Base-by-base conservation (phyloP, 2,329 filamentous ascomycete genomes). In the Hymenoscyphus albidus region DNA sequence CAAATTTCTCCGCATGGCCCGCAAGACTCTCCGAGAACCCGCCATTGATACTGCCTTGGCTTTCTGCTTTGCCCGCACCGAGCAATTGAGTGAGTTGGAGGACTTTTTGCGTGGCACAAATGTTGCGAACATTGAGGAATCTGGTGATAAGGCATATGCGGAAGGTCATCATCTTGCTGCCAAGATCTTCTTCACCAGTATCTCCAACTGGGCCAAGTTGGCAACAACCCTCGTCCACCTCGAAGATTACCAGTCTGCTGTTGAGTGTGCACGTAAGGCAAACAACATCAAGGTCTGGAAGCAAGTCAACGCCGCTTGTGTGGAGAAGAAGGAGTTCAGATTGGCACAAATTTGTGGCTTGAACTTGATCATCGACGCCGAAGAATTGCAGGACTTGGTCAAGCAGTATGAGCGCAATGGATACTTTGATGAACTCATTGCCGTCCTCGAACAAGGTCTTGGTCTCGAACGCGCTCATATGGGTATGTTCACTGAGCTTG, bases 241-340 rank as follows among this genome's bases (percentile, higher is more conserved):
- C 6, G 90, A 89, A 70, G 95, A 99, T 72, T 98, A 99, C 81
- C 96, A 99, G 79, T 92, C 92, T 72, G 95, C 95, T 57, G 95
- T 99, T 54, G 95, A 99, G 77, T 97, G 93, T 74, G 95, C 96
- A 32, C 91, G 95, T 77, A 98, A 99, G 81, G 95, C 95, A 73
- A 99, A 98, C 83, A 98, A 92, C 79, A 93, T 97, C 79, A 97
- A 96, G 82, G 95, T 99, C 61, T 99, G 95, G 95, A 96, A 95
- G 80, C 92, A 99, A 79, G 95, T 99, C 71, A 96, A 98, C 80
- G 90, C 92, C 75, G 95, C 94, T 27, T 99, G 95, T 76, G 91
- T 99, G 70, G 87, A 86, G 68, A 99, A 98, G 87, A 98, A 97
- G 82, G 95, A 99, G 77, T 99, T 99, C 87, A 91, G 94, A 67